Conservation (phyloP, 2,329 filamentous ascomycete species). For the Cladorrhinum sp. region DNA sequence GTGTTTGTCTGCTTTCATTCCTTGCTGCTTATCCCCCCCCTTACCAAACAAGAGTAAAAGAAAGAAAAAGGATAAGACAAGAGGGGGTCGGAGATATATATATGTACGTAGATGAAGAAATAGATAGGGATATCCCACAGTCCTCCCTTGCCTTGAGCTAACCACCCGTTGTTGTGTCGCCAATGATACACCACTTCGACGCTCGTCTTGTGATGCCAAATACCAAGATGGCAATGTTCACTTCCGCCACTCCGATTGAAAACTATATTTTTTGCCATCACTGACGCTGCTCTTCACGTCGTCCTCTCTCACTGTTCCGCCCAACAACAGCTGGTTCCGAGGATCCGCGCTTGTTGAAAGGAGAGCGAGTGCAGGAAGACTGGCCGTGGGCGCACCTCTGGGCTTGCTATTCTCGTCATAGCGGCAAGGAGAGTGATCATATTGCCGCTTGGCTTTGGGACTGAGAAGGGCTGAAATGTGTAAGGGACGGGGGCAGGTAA, state of each 20-base stretch:
- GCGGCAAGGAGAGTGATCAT: slow-evolving; percentile 7
- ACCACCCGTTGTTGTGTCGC: not conserved
- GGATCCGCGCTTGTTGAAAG: not conserved
- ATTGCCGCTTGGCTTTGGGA: not conserved
- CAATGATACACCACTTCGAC: not conserved
- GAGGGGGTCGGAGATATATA: not conserved
- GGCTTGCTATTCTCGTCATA: slow-evolving; percentile 15
- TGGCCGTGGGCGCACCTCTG: slow-evolving; percentile 23
- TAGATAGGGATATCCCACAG: too few relatives aligned
- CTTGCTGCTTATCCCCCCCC: slow-evolving; percentile 3
- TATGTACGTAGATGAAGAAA: not conserved
- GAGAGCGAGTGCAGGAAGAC: not conserved
- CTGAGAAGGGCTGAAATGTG: not conserved
- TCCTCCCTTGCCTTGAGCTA: slow-evolving; percentile 3
- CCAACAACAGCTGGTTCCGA: slow-evolving; percentile 1
- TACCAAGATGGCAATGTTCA: not conserved
- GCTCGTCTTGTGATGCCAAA: not conserved
- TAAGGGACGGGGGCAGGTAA: not conserved
- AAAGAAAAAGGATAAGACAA: slow-evolving; percentile 10
- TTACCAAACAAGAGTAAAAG: slow-evolving; percentile 1
- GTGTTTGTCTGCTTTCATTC: slow-evolving; percentile 21
- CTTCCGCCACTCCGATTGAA: slow-evolving; percentile 38
- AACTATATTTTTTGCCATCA: slow-evolving; percentile 36
- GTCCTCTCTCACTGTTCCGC: not conserved
- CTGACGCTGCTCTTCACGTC: slow-evolving; percentile 24